phyloP scores from a whole-genome alignment of 148 eudicot genomes.

The Gaultheria prostrata region DNA sequence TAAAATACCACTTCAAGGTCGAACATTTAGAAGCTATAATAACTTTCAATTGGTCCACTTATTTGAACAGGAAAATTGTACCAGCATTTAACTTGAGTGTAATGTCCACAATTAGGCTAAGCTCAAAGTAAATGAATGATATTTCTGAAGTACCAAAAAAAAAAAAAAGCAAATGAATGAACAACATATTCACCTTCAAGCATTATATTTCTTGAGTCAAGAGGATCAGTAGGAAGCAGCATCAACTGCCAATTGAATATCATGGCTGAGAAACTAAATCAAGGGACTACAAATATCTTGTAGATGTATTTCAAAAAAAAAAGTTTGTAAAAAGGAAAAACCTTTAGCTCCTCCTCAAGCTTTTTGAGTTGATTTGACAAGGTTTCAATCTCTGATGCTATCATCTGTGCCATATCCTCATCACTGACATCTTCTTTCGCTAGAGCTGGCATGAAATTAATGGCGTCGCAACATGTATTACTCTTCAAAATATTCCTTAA shows the following conservation, averaged over 20 bases:
- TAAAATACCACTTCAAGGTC: not conserved
- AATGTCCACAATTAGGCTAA: not conserved
- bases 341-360: constrained; percentile 90
- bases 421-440: constrained; percentile 72
- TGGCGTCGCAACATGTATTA: not conserved
- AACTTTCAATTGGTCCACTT: not conserved
- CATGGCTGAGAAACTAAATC: constrained; percentile 5
- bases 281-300: constrained; percentile 1
- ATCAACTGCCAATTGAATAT: constrained; percentile 46
- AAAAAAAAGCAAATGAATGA: not conserved
- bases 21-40: not conserved
- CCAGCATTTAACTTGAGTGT: not conserved
- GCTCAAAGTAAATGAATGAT: not conserved
- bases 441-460: constrained; percentile 46
- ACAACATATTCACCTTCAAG: constrained; percentile 68
- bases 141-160: too few species aligned
- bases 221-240: constrained; percentile 94
- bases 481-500: constrained; percentile 1
- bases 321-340: constrained; percentile 12
- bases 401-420: constrained; percentile 91
- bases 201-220: constrained; percentile 88
- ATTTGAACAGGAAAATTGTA: not conserved
- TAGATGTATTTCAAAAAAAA: not conserved
- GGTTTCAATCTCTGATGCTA: constrained; percentile 65
- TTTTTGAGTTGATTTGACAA: constrained; percentile 58